phyloP scores from a whole-genome alignment of 805 yeast species.

The Yamadazyma philogaea region DNA sequence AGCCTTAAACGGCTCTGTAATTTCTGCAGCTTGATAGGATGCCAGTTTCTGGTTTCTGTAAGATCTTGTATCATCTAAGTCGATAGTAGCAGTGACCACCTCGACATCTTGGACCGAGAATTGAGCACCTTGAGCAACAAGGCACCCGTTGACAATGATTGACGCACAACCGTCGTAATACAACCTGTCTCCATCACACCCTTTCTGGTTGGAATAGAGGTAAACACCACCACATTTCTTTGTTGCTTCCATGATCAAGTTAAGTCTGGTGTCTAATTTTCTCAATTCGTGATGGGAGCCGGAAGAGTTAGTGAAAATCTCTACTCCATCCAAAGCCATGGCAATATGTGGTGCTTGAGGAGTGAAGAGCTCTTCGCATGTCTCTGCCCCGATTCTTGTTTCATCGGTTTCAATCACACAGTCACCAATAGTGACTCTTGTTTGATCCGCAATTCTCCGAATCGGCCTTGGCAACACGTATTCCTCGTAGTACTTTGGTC shows the following conservation, averaged over 20 bases:
- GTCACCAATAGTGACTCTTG: slow-evolving; percentile 79
- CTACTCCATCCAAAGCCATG: slow-evolving; percentile 95
- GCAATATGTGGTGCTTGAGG: slow-evolving; percentile 93
- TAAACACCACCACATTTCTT: slow-evolving; percentile 96
- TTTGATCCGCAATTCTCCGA: slow-evolving; percentile 63
- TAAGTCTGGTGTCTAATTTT: slow-evolving; percentile 79
- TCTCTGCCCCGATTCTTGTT: slow-evolving; percentile 93
- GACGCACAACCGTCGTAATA: slow-evolving; percentile 97
- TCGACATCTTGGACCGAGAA: slow-evolving; percentile 90
- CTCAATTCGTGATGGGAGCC: slow-evolving; percentile 98
- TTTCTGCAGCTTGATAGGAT: slow-evolving; percentile 62
- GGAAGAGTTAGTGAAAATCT: slow-evolving; percentile 89
- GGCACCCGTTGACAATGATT: slow-evolving; percentile 86
- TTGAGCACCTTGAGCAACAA: slow-evolving; percentile 92
- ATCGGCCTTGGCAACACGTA: slow-evolving; percentile 70
- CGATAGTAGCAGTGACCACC: slow-evolving; percentile 92
- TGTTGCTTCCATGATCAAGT: slow-evolving; percentile 87
- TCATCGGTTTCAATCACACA: slow-evolving; percentile 81
- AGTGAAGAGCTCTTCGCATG: slow-evolving; percentile 96
- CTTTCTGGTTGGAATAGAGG: slow-evolving; percentile 89
- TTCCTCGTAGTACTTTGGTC: slow-evolving; percentile 71
- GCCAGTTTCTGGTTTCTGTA: slow-evolving; percentile 77
- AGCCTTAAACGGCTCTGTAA: slow-evolving; percentile 47
- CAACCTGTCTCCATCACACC: slow-evolving; percentile 96
- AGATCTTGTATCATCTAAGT: slow-evolving; percentile 83